Base-by-base conservation (phyloP, 208 protist species). In the Crithidia mellificae region DNA sequence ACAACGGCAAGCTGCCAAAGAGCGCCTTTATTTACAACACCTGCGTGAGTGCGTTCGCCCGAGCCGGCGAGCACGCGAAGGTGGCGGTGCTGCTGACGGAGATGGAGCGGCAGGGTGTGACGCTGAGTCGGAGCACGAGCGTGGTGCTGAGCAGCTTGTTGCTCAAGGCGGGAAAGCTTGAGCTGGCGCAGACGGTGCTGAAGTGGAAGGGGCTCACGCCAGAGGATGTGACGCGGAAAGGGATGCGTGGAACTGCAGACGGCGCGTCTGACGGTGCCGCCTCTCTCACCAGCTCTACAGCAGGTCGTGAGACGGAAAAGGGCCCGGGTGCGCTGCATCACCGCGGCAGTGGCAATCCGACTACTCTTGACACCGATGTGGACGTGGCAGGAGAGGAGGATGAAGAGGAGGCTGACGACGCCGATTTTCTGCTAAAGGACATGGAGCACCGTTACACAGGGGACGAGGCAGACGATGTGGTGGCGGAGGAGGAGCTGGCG, bases 21-120 rank as follows among this genome's bases (percentile, higher is more conserved):
- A 91, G 72, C 38, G 73, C 87, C 36, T 80, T 84, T 59, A 84
- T 93, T 34, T 96, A 93, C 83, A 96, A 96, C 63, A 78, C 91
- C 11, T 93, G 85, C 58, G 87, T 96, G 25, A 68, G 70, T 34
- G 87, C 88, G 0, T 94, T 96, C 78, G 91, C 91, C 22, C 79
- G 83, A n/a, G 83, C 91, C 0, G 88, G 87, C 27, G 88, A 96
- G 74, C 84, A 94, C 74, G 78, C 71, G 6, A 94, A 94, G 63
- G 91, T 96, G 20, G 81, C 88, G 15, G 79, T 70, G 20, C 74
- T 96, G 11, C 65, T 96, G 32, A 81, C 76, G 6, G 76, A 89
- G 61, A 96, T 96, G 91, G 87, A 94, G 65, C 78, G 76, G 43
- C 77, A 80, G 44, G 79, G 81, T 24, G 91, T 85, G 43, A 70